Conservation (phyloP, 2,329 filamentous ascomycete species). For the Pseudogymnoascus sp. region DNA sequence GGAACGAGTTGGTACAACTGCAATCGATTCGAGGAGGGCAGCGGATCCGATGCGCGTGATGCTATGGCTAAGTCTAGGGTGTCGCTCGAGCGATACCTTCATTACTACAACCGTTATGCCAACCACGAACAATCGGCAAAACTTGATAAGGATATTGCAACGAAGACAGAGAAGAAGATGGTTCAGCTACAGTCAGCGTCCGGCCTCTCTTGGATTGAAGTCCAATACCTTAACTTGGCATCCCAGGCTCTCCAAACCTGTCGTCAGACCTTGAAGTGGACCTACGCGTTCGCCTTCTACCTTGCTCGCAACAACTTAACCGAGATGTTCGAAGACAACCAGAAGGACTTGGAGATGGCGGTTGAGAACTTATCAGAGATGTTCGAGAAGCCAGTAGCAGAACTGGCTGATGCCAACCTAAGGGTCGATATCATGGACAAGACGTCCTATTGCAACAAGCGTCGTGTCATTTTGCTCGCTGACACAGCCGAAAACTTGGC, state of each 20-base stretch:
- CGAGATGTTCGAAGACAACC: slow-evolving; percentile 97
- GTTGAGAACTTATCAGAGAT: slow-evolving; percentile 97
- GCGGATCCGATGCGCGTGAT: slow-evolving; percentile 80
- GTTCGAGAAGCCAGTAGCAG: slow-evolving; percentile 94
- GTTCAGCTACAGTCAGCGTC: slow-evolving; percentile 87
- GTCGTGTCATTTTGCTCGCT: slow-evolving; percentile 80
- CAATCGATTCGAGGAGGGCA: slow-evolving; percentile 95
- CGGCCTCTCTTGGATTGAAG: slow-evolving; percentile 98
- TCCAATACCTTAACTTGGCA: slow-evolving; percentile 90
- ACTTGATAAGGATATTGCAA: slow-evolving; percentile 89
- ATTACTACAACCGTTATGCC: slow-evolving; percentile 98
- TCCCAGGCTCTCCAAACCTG: slow-evolving; percentile 92
- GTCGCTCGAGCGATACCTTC: slow-evolving; percentile 89
- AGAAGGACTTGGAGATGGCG: slow-evolving; percentile 95
- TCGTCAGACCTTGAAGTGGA: slow-evolving; percentile 98
- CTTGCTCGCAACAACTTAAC: slow-evolving; percentile 93
- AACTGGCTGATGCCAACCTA: slow-evolving; percentile 77
- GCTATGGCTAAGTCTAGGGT: slow-evolving; percentile 86
- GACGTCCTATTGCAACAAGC: slow-evolving; percentile 92
- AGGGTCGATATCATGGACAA: slow-evolving; percentile 99
- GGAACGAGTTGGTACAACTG: slow-evolving; percentile 99
- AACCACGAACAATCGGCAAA: slow-evolving; percentile 98
- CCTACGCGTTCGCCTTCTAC: slow-evolving; percentile 97
- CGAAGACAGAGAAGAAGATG: slow-evolving; percentile 99
- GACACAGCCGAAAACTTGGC: slow-evolving; percentile 91